A percentile compares a stretch with the other conserved stretches of the same genome.
These are phyloP conservation scores for Puccinia horiana DNA, from an alignment of 1,284 basidiomycete genomes.

Conservation along the genomic window DNA sequence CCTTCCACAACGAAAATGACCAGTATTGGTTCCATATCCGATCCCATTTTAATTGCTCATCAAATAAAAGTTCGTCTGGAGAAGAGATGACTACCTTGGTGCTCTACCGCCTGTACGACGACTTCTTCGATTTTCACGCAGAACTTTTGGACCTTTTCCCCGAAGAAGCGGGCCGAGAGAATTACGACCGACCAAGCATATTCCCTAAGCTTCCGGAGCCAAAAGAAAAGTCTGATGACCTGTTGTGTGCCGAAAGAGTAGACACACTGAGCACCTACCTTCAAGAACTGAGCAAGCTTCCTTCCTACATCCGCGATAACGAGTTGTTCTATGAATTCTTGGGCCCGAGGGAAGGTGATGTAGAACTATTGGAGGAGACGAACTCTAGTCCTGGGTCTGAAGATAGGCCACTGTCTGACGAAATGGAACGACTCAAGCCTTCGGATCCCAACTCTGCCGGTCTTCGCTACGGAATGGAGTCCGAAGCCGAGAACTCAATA, in stretches of 20 bases:
- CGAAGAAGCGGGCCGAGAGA: slow-evolving; percentile 74
- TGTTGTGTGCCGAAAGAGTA: slow-evolving; percentile 76
- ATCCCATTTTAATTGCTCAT: slow-evolving; percentile 76
- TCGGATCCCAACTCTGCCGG: neutral
- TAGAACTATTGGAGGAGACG: slow-evolving; percentile 62
- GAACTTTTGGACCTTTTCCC: slow-evolving; percentile 81
- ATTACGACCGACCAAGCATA: slow-evolving; percentile 66
- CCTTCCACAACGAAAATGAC: slow-evolving; percentile 92
- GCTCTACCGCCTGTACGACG: slow-evolving; percentile 92
- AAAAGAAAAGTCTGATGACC: slow-evolving; percentile 75
- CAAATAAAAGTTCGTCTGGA: slow-evolving; percentile 57
- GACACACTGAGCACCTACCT: slow-evolving; percentile 88
- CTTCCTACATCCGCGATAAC: slow-evolving; percentile 79
- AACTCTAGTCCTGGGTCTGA: slow-evolving; percentile 33
- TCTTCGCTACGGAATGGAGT: slow-evolving; percentile 48
- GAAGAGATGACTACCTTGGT: slow-evolving; percentile 78
- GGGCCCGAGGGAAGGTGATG: slow-evolving; percentile 82
- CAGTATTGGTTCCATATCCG: slow-evolving; percentile 95
- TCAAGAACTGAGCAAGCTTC: slow-evolving; percentile 70
- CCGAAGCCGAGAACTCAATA: slow-evolving; percentile 70
- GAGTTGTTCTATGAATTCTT: slow-evolving; percentile 81
- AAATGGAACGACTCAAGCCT: neutral
- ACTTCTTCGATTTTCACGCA: slow-evolving; percentile 98
- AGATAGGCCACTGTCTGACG: slow-evolving; percentile 46
- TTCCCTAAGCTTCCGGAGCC: slow-evolving; percentile 96